Conservation (phyloP, 2,329 filamentous ascomycete species). For the Alternaria angustiovoidea region DNA sequence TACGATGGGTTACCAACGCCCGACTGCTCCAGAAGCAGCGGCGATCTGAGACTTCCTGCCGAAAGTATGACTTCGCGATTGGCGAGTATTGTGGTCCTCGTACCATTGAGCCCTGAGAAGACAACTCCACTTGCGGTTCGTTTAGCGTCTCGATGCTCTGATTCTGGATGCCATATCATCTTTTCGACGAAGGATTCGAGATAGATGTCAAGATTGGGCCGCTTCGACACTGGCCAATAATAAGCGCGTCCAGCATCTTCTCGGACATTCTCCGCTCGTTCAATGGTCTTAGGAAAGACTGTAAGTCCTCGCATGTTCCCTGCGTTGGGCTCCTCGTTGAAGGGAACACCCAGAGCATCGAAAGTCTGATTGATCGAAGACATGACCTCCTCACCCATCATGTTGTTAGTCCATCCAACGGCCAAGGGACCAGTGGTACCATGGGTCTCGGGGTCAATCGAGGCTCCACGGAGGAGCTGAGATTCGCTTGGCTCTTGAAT, state of each 20-base stretch:
- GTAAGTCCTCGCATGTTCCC: too few relatives aligned
- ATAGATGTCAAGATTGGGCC: conserved; percentile 5
- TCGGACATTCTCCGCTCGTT: not conserved
- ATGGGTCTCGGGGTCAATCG: accelerated
- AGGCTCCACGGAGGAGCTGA: not conserved
- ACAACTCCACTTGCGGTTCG: not conserved
- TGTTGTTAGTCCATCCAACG: conserved; percentile 1
- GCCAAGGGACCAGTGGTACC: not conserved
- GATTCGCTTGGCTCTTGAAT: not conserved
- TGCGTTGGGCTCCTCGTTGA: too few relatives aligned
- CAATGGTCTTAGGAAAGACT: too few relatives aligned
- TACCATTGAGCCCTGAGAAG: not conserved
- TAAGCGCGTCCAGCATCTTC: conserved; percentile 6
- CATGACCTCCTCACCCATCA: not conserved
- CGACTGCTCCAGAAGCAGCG: conserved; percentile 1
- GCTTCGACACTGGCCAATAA: not conserved
- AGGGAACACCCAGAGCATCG: not conserved
- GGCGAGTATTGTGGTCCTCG: not conserved
- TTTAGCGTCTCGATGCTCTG: not conserved
- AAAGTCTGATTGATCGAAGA: conserved; percentile 1
- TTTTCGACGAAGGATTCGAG: conserved; percentile 1
- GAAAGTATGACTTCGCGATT: conserved; percentile 4
- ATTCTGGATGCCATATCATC: conserved; percentile 1
- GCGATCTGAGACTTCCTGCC: conserved; percentile 1
- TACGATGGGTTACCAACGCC: conserved; percentile 4